Evolutionary conservation across 1,284 basidiomycete species (phyloP).

Genomic region (Naganishia cerealis): DNA sequence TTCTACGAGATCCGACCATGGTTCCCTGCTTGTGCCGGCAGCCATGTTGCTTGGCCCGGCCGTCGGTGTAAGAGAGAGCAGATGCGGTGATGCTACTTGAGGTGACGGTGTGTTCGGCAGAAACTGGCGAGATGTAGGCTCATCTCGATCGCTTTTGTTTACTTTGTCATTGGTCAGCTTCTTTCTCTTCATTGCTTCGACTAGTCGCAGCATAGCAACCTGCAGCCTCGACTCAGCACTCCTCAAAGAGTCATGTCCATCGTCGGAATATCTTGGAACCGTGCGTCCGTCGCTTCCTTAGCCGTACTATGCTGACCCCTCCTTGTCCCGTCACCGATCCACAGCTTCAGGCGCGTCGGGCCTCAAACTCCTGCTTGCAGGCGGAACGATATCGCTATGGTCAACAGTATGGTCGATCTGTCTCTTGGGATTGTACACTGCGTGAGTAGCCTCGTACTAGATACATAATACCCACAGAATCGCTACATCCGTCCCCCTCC

Average conservation of each 20-base stretch:
- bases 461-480: conserved; percentile 32
- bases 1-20: conserved; percentile 65
- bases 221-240: too few species aligned
- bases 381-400: conserved; percentile 69
- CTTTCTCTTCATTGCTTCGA: neutral
- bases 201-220: neutral
- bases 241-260: neutral
- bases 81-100: neutral
- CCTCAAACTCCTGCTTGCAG: conserved; percentile 49
- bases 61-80: neutral
- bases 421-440: conserved; percentile 71
- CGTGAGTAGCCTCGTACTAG: conserved; percentile 60
- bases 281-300: neutral
- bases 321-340: neutral
- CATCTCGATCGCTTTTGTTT: conserved; percentile 25
- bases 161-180: conserved; percentile 23
- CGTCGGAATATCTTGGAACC: conserved; percentile 23
- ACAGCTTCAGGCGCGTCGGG: conserved; percentile 20
- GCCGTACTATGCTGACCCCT: neutral
- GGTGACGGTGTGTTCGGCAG: too few species aligned
- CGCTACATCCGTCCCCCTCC: conserved; percentile 20
- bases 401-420: conserved; percentile 69
- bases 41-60: neutral
- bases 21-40: neutral
- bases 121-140: neutral